These are phyloP conservation scores for Beauveria sp. DNA, from an alignment of 2,329 filamentous ascomycete genomes.

Conservation along the genomic window DNA sequence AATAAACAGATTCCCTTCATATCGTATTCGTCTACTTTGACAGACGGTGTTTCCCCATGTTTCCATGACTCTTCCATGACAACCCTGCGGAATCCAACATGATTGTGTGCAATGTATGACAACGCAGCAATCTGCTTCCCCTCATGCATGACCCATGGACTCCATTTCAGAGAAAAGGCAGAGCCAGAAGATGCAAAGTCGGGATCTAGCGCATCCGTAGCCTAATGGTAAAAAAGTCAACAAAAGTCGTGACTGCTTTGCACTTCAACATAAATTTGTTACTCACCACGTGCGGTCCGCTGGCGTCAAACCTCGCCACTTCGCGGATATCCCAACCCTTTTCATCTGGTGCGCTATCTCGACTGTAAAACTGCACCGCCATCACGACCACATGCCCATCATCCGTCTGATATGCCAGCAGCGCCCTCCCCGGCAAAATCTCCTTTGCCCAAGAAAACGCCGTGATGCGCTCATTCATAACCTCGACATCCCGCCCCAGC, in stretches of 20 bases:
- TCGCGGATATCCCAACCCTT: conserved; percentile 45
- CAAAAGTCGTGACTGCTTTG: background rate
- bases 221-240: conserved; percentile 14
- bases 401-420: conserved; percentile 47
- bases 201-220: conserved; percentile 30
- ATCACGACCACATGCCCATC: conserved; percentile 42
- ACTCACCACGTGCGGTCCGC: conserved; percentile 34
- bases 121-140: conserved; percentile 34
- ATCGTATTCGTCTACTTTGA: conserved; percentile 35
- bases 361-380: conserved; percentile 33
- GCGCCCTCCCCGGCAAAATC: conserved; percentile 30
- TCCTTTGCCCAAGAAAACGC: conserved; percentile 47
- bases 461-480: conserved; percentile 37
- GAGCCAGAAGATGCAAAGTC: conserved; percentile 42
- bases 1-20: conserved; percentile 40
- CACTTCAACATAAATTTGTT: background rate
- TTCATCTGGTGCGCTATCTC: conserved; percentile 15
- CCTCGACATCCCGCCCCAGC: conserved; percentile 21
- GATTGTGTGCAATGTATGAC: conserved; percentile 42
- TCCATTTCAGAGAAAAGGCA: conserved; percentile 46
- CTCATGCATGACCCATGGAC: conserved; percentile 38
- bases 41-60: conserved; percentile 25
- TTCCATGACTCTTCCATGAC: conserved; percentile 31
- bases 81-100: conserved; percentile 48
- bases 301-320: conserved; percentile 38